Evolutionary conservation across 768 basidiomycete species (phyloP).

Genomic region (Termitomyces eurrhizus): DNA sequence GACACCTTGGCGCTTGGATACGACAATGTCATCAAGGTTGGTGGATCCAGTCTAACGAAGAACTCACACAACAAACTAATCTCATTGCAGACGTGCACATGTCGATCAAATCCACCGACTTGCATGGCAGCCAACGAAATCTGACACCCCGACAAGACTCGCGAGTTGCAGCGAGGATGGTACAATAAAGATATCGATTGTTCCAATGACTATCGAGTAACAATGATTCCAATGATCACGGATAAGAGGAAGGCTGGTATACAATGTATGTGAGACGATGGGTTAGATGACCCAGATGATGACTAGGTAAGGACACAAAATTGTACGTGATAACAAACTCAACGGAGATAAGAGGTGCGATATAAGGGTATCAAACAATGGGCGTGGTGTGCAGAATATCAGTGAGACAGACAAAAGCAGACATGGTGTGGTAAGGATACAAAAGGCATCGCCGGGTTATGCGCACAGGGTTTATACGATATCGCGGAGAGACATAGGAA

Average conservation of each 20-base stretch:
- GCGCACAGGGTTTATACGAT: conserved; percentile 17
- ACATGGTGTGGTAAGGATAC: conserved; percentile 69
- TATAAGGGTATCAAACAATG: conserved; percentile 72
- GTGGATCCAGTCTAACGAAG: conserved; percentile 22
- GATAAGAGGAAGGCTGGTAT: conserved; percentile 51
- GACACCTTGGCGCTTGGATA: conserved; percentile 42
- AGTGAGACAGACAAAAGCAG: conserved; percentile 28
- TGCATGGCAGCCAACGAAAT: conserved; percentile 62
- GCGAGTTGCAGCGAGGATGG: conserved; percentile 94
- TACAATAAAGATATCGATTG: conserved; percentile 73
- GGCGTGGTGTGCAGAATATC: conserved; percentile 50
- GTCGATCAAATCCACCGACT: conserved; percentile 76
- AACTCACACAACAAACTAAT: conserved; percentile 1
- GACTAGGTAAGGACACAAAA: conserved; percentile 17
- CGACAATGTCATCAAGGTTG: conserved; percentile 50
- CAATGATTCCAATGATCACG: conserved; percentile 39
- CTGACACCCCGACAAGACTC: conserved; percentile 41
- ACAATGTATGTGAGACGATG: conserved; percentile 55
- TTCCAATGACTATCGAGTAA: conserved; percentile 51
- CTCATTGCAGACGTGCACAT: conserved; percentile 57
- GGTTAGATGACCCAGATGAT: conserved; percentile 32
- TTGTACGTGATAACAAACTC: conserved; percentile 54
- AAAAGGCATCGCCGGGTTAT: conserved; percentile 49
- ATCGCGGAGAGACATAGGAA: conserved; percentile 4
- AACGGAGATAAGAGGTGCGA: conserved; percentile 37